Base-by-base conservation (phyloP, 805 yeast genomes). In the Clavispora phyllophila region DNA sequence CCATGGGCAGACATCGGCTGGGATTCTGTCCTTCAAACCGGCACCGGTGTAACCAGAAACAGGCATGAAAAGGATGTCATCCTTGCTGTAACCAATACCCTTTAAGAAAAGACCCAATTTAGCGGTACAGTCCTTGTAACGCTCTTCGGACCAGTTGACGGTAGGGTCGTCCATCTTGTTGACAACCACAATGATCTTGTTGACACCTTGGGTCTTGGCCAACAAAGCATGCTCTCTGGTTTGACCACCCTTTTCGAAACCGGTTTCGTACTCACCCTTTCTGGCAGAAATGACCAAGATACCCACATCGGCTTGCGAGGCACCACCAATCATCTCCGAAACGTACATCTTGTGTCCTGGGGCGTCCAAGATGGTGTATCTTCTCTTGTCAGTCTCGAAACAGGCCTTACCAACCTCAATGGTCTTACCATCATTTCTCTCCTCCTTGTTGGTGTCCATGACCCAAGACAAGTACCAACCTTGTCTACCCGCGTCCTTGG, bases 401-500 rank as follows among this genome's bases (percentile, higher is more conserved):
- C 84, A 89, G 18, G 98, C 95, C 62, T 90, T 89, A 62, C 99
- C 99, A 46, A 93, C 98, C 72, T 93, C 99, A 57, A 93, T 95
- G 52, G 99, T 93, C 74, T 93, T 93, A 75, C 99, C 99, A 70
- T 93, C 97, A 58, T 78, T 87, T 76, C 99, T 86, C 75, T 93
- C 99, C 72, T 93, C 99, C 70, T 88, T 90, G 73, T 95, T 93
- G 56, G 97, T 91, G 67, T 93, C 99, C 96, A 93, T 90, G 56
- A 93, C 95, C 99, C 99, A 93, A 8, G 98, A 90, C 56, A 93
- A 74, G 66, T 93, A 93, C 99, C 99, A 93, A 67, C 97, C 97
- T 73, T 93, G 99, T 75, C 98, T 86, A 66, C 99, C 98, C 36
- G 98, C 98, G 57, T 93, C 99, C 67, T 89, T 89, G 47, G 99